Evolutionary conservation across 23 red algal genomes (phyloP).

Genomic region (Gracilaria gracilis): DNA sequence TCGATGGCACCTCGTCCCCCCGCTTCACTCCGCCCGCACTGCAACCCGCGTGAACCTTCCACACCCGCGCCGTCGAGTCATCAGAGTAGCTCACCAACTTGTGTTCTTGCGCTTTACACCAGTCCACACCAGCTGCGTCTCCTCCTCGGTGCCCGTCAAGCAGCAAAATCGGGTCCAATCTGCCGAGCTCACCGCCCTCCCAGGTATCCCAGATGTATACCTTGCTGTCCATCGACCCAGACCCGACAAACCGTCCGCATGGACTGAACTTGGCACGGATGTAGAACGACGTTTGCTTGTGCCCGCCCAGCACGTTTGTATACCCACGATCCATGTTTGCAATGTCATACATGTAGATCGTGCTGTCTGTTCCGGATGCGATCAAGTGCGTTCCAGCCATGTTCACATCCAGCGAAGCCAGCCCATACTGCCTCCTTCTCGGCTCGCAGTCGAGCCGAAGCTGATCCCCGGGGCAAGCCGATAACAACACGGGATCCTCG

Average conservation of each 20-base stretch:
- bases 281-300: conserved; percentile 82
- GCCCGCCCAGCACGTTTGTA: conserved; percentile 49
- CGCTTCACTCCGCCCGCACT: neutral
- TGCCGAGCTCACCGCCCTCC: neutral
- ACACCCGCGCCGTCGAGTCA: conserved; percentile 76
- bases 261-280: conserved; percentile 68
- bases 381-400: conserved; percentile 37
- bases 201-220: conserved; percentile 81
- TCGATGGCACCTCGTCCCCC: neutral
- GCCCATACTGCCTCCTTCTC: conserved; percentile 48
- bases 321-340: conserved; percentile 34
- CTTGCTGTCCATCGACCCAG: conserved; percentile 69
- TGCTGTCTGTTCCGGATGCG: conserved; percentile 65
- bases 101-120: conserved; percentile 50
- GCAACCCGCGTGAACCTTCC: conserved; percentile 43
- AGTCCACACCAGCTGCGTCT: conserved; percentile 78
- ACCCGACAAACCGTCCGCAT: conserved; percentile 68
- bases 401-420: conserved; percentile 70
- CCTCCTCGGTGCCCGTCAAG: conserved; percentile 75
- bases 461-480: conserved; percentile 10
- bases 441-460: neutral
- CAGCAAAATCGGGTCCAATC: conserved; percentile 39
- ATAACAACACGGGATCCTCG: neutral
- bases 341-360: conserved; percentile 76
- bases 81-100: conserved; percentile 76